These are phyloP conservation scores for Collariella sp. DNA, from an alignment of 495 filamentous ascomycete species.

Conservation along the genomic window DNA sequence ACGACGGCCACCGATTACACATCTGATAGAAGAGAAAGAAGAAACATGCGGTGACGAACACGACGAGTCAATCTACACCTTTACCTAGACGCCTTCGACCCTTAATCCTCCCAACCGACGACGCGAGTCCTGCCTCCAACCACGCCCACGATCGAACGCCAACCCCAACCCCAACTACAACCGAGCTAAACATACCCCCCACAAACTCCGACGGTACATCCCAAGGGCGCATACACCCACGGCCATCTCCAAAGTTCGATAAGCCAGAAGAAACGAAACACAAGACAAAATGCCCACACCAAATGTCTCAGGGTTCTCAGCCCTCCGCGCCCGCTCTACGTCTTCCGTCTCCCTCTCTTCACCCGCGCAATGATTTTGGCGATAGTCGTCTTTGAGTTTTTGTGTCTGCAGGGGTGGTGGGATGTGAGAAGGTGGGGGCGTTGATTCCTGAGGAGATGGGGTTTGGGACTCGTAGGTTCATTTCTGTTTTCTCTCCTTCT, in stretches of 20 bases:
- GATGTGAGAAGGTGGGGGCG: slow-evolving; percentile 65
- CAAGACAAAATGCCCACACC: slow-evolving; percentile 15
- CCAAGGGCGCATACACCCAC: too few species aligned
- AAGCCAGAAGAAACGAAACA: background rate
- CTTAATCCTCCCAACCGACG: too few species aligned
- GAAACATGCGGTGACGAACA: too few species aligned
- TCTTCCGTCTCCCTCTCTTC: slow-evolving; percentile 78
- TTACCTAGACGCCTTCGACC: too few species aligned
- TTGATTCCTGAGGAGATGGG: slow-evolving; percentile 68
- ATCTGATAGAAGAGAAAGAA: too few species aligned
- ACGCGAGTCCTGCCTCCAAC: too few species aligned
- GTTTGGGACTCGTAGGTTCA: slow-evolving; percentile 61
- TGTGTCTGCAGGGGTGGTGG: slow-evolving; percentile 57
- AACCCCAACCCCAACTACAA: too few species aligned
- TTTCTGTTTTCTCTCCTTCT: background rate
- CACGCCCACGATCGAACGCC: too few species aligned
- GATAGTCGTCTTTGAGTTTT: slow-evolving; percentile 59
- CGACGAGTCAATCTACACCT: too few species aligned
- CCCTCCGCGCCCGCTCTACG: slow-evolving; percentile 48
- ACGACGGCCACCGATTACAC: too few species aligned
- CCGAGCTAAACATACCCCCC: too few species aligned
- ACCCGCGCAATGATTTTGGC: slow-evolving; percentile 66
- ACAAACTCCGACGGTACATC: too few species aligned
- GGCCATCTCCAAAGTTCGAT: background rate
- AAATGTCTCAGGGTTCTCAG: slow-evolving; percentile 26